Percentiles rank a stretch among this genome's conserved stretches.
These are phyloP conservation scores for Globisporangium radiosum DNA, from an alignment of 352 stramenopile species.

Conservation along the genomic window DNA sequence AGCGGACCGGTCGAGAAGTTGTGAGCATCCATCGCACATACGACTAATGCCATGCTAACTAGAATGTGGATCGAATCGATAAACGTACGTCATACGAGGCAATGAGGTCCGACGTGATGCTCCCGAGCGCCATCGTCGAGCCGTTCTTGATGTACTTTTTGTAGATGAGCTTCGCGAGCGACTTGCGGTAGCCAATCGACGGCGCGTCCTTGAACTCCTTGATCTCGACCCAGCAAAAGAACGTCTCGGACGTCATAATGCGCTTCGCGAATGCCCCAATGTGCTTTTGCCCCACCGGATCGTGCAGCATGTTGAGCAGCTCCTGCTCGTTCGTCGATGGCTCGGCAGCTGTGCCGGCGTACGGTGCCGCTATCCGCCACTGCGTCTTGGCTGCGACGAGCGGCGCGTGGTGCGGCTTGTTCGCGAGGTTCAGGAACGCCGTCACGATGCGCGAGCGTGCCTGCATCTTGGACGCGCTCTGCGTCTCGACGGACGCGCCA, in stretches of 20 bases:
- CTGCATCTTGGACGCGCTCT: constrained; percentile 26
- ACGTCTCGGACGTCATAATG: constrained; percentile 76
- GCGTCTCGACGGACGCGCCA: constrained; percentile 33
- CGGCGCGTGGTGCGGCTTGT: constrained; percentile 60
- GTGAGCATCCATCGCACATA: too few relatives aligned
- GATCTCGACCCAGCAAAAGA: constrained; percentile 85
- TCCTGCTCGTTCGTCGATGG: constrained; percentile 63
- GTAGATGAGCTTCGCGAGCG: constrained; percentile 78
- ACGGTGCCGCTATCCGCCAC: constrained; percentile 61
- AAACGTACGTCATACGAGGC: constrained; percentile 53
- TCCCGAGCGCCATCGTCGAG: constrained; percentile 65
- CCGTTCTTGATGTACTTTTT: constrained; percentile 80
- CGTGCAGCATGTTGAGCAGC: constrained; percentile 59
- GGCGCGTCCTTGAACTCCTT: constrained; percentile 74
- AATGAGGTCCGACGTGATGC: constrained; percentile 70
- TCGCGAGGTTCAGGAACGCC: constrained; percentile 40
- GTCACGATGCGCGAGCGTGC: constrained; percentile 40
- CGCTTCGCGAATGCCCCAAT: constrained; percentile 78
- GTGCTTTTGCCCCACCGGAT: constrained; percentile 77
- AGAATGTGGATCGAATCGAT: neutral
- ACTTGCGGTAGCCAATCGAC: constrained; percentile 59
- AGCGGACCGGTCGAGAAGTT: too few relatives aligned
- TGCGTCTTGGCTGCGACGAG: constrained; percentile 74
- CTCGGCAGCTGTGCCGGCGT: constrained; percentile 32
- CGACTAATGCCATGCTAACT: neutral